Evolutionary conservation across 2,329 filamentous ascomycete genomes (phyloP).

Genomic region (Verticillium nonalfalfae): DNA sequence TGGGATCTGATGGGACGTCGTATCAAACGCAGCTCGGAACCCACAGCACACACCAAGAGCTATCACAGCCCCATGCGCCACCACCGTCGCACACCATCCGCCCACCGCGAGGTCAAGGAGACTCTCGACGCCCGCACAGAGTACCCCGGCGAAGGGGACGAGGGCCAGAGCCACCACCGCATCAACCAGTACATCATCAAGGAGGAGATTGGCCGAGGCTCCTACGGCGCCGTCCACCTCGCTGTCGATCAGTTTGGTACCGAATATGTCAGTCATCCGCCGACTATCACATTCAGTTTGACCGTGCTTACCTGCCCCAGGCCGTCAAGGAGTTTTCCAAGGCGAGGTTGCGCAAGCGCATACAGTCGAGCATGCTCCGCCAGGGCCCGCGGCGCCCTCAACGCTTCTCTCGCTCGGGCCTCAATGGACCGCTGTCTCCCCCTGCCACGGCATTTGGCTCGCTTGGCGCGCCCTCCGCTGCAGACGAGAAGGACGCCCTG

Average conservation of each 20-base stretch:
- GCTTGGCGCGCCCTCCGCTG: neutral
- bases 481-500: constrained; percentile 62
- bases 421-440: constrained; percentile 15
- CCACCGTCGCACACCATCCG: constrained; percentile 50
- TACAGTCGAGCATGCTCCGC: constrained; percentile 79
- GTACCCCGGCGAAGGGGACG: constrained; percentile 77
- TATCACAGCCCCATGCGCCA: constrained; percentile 51
- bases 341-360: constrained; percentile 77
- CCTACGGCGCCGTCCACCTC: constrained; percentile 88
- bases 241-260: constrained; percentile 84
- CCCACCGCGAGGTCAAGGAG: constrained; percentile 63
- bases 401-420: constrained; percentile 20
- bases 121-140: constrained; percentile 85
- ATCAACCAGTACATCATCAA: constrained; percentile 95
- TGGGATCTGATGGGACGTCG: neutral
- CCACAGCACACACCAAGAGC: constrained; percentile 16
- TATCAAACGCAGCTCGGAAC: constrained; percentile 8
- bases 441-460: neutral
- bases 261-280: constrained; percentile 69
- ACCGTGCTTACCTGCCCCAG: constrained; percentile 35
- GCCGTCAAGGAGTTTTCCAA: constrained; percentile 98
- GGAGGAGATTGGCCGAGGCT: constrained; percentile 94
- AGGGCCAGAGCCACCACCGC: constrained; percentile 73
- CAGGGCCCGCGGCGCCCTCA: constrained; percentile 41
- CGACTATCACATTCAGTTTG: too few relatives aligned